phyloP scores from a whole-genome alignment of 2,329 filamentous ascomycete genomes.

The Exophiala spinifera region DNA sequence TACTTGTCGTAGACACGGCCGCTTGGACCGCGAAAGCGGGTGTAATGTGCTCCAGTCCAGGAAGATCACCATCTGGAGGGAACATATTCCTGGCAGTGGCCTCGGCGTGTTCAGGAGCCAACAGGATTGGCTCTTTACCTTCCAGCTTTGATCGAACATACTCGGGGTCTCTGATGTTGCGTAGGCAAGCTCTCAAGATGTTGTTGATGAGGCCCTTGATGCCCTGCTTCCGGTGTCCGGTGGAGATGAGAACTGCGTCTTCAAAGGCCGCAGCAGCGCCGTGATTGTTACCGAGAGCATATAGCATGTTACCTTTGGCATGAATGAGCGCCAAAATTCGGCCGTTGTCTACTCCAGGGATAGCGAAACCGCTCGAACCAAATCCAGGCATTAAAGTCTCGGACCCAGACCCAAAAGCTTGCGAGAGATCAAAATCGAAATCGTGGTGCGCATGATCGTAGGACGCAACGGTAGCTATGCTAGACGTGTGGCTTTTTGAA shows the following conservation, averaged over 20 bases:
- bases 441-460: conserved; percentile 59
- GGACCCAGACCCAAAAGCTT: conserved; percentile 1
- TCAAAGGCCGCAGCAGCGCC: conserved; percentile 87
- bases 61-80: conserved; percentile 68
- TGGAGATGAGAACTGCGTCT: conserved; percentile 85
- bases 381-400: conserved; percentile 50
- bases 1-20: conserved; percentile 89
- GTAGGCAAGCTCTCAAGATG: conserved; percentile 62
- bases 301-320: conserved; percentile 98
- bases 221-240: conserved; percentile 65
- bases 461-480: conserved; percentile 48
- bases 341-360: conserved; percentile 84
- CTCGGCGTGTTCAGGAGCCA: conserved; percentile 79
- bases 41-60: conserved; percentile 70
- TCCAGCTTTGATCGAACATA: conserved; percentile 35
- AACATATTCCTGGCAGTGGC: conserved; percentile 83
- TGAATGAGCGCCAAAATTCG: conserved; percentile 91
- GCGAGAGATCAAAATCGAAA: conserved; percentile 45
- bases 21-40: conserved; percentile 71
- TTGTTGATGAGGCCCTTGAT: conserved; percentile 75
- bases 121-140: conserved; percentile 63
- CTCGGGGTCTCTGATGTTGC: conserved; percentile 18
- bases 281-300: conserved; percentile 77
- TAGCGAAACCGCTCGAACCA: conserved; percentile 77
- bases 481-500: conserved; percentile 52